Evolutionary conservation across 1,139 yeast species (phyloP).

Genomic region (Magnusiomyces sp.): DNA sequence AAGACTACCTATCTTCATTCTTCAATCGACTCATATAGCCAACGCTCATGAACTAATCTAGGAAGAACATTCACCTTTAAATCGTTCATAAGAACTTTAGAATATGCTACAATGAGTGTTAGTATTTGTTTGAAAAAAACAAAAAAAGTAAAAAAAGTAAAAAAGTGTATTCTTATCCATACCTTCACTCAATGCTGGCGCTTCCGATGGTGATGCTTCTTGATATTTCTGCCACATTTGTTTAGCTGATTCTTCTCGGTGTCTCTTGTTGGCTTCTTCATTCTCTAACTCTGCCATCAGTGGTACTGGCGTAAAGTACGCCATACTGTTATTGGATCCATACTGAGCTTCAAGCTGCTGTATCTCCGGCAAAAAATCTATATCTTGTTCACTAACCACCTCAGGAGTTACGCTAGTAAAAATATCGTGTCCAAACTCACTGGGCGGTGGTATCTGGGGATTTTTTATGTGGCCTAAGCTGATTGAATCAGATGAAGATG

Average conservation of each 20-base stretch:
- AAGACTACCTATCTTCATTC: neutral
- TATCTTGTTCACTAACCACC: conserved; percentile 1
- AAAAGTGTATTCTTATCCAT: neutral
- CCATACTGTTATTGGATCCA: neutral
- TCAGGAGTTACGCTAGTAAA: neutral
- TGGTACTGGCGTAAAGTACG: conserved; percentile 1
- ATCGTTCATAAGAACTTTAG: neutral
- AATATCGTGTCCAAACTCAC: no score
- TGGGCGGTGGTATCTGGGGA: neutral
- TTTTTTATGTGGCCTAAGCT: no score
- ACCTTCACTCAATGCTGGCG: neutral
- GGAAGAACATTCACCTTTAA: conserved; percentile 2
- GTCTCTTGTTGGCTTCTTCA: neutral
- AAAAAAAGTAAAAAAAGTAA: no score
- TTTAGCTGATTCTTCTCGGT: neutral
- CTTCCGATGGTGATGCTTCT: neutral
- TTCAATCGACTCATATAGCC: conserved; percentile 4
- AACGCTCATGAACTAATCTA: neutral
- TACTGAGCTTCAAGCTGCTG: neutral
- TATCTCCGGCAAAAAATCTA: conserved; percentile 2
- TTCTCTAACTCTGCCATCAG: neutral
- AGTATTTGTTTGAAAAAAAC: neutral
- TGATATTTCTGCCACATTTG: conserved; percentile 2
- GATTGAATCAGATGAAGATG: no score
- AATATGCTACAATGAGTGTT: neutral